A percentile compares a stretch with the other conserved stretches of the same genome.
Evolutionary conservation across 306 rosid genomes (phyloP).

Genomic region (Hippophae gyantsensis): DNA sequence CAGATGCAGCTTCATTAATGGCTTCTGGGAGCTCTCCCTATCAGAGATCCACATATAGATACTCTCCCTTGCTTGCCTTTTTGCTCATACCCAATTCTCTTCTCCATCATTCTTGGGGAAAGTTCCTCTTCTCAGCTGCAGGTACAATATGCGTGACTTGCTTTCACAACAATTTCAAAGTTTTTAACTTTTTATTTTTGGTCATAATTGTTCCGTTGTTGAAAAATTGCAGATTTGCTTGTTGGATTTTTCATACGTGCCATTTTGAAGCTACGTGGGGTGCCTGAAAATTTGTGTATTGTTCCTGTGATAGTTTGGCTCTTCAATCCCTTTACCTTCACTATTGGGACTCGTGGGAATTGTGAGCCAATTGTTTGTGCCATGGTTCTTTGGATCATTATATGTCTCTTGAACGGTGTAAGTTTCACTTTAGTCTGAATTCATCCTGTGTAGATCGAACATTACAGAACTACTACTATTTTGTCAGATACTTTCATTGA

Average conservation of each 20-base stretch:
- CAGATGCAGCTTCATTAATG: slow-evolving; percentile 81
- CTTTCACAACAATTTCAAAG: neutral
- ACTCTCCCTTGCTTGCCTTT: slow-evolving; percentile 80
- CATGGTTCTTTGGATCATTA: slow-evolving; percentile 62
- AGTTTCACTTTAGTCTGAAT: slow-evolving; percentile 23
- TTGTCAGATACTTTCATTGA: neutral
- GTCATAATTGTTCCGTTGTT: neutral
- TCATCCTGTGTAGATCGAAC: neutral
- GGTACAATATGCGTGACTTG: slow-evolving; percentile 27
- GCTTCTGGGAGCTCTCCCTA: slow-evolving; percentile 76
- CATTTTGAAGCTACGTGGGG: slow-evolving; percentile 68
- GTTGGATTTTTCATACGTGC: slow-evolving; percentile 68
- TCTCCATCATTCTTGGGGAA: slow-evolving; percentile 77
- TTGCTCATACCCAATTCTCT: slow-evolving; percentile 63
- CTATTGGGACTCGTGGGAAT: slow-evolving; percentile 89
- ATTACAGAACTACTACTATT: neutral
- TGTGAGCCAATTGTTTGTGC: slow-evolving; percentile 95
- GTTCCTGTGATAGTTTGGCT: slow-evolving; percentile 67
- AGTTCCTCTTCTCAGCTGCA: slow-evolving; percentile 76
- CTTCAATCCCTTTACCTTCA: slow-evolving; percentile 86
- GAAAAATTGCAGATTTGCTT: slow-evolving; percentile 57
- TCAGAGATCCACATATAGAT: slow-evolving; percentile 73
- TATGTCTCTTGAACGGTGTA: slow-evolving; percentile 88
- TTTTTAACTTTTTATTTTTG: neutral
- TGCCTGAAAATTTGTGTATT: slow-evolving; percentile 54